Evolutionary conservation across 1,284 basidiomycete genomes (phyloP), one percentile per base, ranked within the genome.

Genomic region (Leccinum brunneo-olivaceum): DNA sequence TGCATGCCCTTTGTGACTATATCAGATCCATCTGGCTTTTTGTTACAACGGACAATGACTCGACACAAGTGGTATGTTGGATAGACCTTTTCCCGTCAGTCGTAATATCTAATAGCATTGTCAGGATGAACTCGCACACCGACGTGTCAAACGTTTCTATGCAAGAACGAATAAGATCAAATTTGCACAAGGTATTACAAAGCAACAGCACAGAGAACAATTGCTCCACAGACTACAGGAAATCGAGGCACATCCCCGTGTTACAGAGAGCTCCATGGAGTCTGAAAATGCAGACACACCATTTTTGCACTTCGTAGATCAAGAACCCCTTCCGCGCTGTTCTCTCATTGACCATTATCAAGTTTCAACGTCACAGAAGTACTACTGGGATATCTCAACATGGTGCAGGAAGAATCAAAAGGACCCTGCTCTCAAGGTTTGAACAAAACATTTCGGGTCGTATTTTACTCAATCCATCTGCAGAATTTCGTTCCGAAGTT

Each of bases 21-120:
- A 39, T 57, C 0, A 27, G 15, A 1, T 47, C 55, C 0, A 67
- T 72, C 9, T 35, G 44, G 6, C 39, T 24, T 2, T 57, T 54
- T 34, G 65, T 67, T 0, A 67, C 65, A 1, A 66, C 62, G 1
- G 69, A 71, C 32, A 60, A 51, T 14, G 65, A 57, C 25, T 55
- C 56, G 0, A 66, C 62, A 0, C 60, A 67, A 27, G 45, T 50
- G 10, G 68, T 70, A 41, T 23, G 62, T 53, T 57, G 39, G 40
- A 3, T 28, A 8, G 15, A 30, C 6, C 2, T 30, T 30, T 5
- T 30, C 6, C 6, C n/a, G 14, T 29, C 11, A 14, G 6, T 30
- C 10, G 6, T 30, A n/a, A n/a, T n/a, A n/a, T n/a, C n/a, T n/a
- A n/a, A n/a, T n/a, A n/a, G n/a, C 29, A 30, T 14, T 15, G 6